Evolutionary conservation across 2,329 filamentous ascomycete species (phyloP).

Genomic region (Clarireedia sp.): DNA sequence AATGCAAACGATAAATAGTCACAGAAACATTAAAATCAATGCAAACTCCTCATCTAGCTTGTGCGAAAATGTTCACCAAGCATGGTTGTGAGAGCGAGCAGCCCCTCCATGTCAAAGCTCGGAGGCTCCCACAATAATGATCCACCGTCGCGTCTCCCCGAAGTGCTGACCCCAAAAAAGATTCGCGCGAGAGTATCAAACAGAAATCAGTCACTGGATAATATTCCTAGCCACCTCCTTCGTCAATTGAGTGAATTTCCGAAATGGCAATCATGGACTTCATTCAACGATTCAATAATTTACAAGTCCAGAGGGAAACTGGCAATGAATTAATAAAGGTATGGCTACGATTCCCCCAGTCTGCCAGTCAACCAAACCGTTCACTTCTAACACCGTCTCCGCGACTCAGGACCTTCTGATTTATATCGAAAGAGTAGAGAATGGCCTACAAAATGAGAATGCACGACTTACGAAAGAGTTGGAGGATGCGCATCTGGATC

Average conservation of each 20-base stretch:
- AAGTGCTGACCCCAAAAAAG: background rate
- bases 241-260: background rate
- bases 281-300: slow-evolving; percentile 38
- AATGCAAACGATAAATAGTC: too few relatives aligned
- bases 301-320: slow-evolving; percentile 36
- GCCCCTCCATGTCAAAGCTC: background rate
- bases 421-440: slow-evolving; percentile 40
- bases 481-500: slow-evolving; percentile 40
- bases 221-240: background rate
- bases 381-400: slow-evolving; percentile 1
- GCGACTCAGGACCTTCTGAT: slow-evolving; percentile 38
- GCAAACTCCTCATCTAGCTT: too few relatives aligned
- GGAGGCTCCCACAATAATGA: background rate
- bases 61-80: background rate
- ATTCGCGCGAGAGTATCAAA: background rate
- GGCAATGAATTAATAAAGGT: slow-evolving; percentile 43
- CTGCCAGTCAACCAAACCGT: background rate
- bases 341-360: slow-evolving; percentile 9
- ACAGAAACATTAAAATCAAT: too few relatives aligned
- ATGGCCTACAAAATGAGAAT: slow-evolving; percentile 38
- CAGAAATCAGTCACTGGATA: background rate
- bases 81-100: background rate
- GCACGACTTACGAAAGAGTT: slow-evolving; percentile 35
- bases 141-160: slow-evolving; percentile 5
- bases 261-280: slow-evolving; percentile 35